These are phyloP conservation scores for Viola pubescens DNA, from an alignment of 441 rosid species.

Conservation along the genomic window DNA sequence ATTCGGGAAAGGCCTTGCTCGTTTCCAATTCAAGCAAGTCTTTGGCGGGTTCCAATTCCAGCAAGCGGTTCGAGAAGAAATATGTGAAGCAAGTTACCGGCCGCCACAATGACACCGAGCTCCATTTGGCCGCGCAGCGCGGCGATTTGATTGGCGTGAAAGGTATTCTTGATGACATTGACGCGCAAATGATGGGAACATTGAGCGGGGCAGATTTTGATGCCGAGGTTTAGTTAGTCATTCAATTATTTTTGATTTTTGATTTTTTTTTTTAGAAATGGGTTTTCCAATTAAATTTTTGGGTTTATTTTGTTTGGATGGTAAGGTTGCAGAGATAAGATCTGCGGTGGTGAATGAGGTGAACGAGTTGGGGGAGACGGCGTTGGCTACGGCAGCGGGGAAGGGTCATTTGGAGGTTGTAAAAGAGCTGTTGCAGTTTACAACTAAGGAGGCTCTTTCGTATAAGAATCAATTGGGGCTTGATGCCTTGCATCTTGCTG, in stretches of 20 bases:
- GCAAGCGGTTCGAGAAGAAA: conserved; percentile 79
- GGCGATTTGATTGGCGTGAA: conserved; percentile 55
- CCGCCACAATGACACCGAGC: conserved; percentile 88
- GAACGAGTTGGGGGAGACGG: conserved; percentile 87
- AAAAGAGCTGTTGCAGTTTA: conserved; percentile 51
- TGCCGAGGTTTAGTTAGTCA: conserved; percentile 37
- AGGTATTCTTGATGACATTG: conserved; percentile 61
- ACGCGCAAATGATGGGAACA: conserved; percentile 59
- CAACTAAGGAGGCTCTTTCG: conserved; percentile 46
- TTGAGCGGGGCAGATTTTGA: conserved; percentile 65
- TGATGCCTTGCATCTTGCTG: conserved; percentile 75
- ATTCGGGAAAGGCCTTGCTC: conserved; percentile 55
- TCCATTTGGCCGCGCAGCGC: conserved; percentile 76
- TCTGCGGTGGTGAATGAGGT: conserved; percentile 70
- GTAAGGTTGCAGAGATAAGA: conserved; percentile 61
- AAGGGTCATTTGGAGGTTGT: conserved; percentile 78
- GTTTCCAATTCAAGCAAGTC: conserved; percentile 60
- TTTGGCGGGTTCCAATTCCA: conserved; percentile 53
- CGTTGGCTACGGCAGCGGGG: conserved; percentile 71
- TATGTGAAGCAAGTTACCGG: conserved; percentile 92
- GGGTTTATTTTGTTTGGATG: not conserved
- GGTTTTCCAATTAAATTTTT: conserved; percentile 3
- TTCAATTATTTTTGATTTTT: not conserved
- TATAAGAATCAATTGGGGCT: conserved; percentile 62
- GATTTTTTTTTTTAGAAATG: not conserved